Evolutionary conservation across 225 moss, liverwort and hornwort species (phyloP), one percentile per base, ranked within the genome.

Genomic region (Antitrichia curtipendula): DNA sequence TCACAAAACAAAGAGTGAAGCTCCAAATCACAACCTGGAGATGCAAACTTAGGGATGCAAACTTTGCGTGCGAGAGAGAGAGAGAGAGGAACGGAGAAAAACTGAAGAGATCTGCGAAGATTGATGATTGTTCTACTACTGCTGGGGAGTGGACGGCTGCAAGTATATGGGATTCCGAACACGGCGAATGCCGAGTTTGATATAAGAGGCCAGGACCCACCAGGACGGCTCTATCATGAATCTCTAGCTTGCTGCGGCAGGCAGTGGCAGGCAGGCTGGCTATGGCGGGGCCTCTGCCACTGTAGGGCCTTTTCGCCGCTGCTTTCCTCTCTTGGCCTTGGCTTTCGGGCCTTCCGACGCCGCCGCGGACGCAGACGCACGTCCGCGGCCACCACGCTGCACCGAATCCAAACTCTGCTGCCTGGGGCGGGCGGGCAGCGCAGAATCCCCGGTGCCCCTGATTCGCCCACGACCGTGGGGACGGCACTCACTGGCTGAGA

Each of bases 331-430:
- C 74, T 56, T 5, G 7, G 31, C 71, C 63, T n/a, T 3, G 28
- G 43, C 47, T 40, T 59, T 20, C 75, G 27, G 24, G 32, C 12
- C 32, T 54, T 24, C 20, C n/a, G 18, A 11, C 27, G 25, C 3
- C 14, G 50, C 2, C 49, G 50, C 23, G 0, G 9, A 3, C 41
- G 16, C 60, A 0, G 1, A 8, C 75, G 50, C 8, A 1, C 24
- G 7, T 16, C 40, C 0, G 23, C 31, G 53, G 20, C 43, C 6
- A 9, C 29, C 7, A 11, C 49, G 10, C 63, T 16, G 24, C 75
- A 76, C 76, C 85, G 76, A 85, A 64, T 87, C 65, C 17, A 3
- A 11, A 9, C 10, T 9, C 49, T 9, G 45, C 45, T 9, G 45
- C 45, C 23, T 9, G 4, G 27, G 25, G 13, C 34, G 31, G 47